Conservation (phyloP, 306 rosid genomes). For the Prunus campanulata region DNA sequence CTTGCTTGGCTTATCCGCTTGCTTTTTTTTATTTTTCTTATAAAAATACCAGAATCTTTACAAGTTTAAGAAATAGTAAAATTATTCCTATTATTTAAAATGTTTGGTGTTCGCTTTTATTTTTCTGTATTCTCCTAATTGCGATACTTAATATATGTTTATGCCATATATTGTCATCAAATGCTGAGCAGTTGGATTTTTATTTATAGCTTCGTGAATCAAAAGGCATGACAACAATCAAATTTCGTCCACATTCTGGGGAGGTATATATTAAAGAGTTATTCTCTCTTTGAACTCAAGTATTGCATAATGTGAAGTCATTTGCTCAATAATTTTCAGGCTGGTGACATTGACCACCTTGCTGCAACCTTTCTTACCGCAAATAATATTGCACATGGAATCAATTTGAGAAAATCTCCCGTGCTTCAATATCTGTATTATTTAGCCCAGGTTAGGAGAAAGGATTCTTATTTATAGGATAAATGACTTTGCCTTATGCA, state of each 20-base stretch:
- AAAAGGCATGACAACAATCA: slow-evolving; percentile 91
- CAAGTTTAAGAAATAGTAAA: no score
- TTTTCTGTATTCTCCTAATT: background rate
- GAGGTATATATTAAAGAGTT: slow-evolving; percentile 55
- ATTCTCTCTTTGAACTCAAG: slow-evolving; percentile 11
- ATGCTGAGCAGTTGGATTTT: slow-evolving; percentile 27
- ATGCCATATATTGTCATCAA: slow-evolving; percentile 1
- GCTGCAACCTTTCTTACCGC: slow-evolving; percentile 89
- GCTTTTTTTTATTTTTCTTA: background rate
- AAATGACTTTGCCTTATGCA: slow-evolving; percentile 13
- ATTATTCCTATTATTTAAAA: background rate
- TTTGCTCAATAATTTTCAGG: slow-evolving; percentile 49
- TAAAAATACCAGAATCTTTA: no score
- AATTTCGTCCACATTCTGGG: slow-evolving; percentile 97
- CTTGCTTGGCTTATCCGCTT: slow-evolving; percentile 6
- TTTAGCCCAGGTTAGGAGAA: slow-evolving; percentile 69
- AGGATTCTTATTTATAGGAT: background rate
- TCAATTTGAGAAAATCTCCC: slow-evolving; percentile 90
- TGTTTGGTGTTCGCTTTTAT: slow-evolving; percentile 10
- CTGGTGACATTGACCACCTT: slow-evolving; percentile 98
- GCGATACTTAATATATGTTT: background rate
- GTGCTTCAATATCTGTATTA: slow-evolving; percentile 92
- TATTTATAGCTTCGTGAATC: slow-evolving; percentile 92
- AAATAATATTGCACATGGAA: slow-evolving; percentile 92
- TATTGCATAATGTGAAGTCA: slow-evolving; percentile 8